Evolutionary conservation across 345 rosid species (phyloP).

Genomic region (Pistacia integerrima): DNA sequence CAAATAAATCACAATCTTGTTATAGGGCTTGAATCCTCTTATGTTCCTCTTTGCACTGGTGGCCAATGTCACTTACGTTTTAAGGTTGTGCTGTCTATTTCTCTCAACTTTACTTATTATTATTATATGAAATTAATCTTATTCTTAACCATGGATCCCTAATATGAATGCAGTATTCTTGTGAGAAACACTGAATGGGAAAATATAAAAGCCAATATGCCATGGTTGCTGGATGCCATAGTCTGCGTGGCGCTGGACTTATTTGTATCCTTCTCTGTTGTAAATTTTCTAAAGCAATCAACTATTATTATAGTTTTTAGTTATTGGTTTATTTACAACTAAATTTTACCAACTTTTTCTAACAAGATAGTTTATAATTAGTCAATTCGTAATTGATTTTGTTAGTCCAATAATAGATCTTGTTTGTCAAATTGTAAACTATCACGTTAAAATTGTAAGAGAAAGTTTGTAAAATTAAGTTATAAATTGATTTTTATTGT

Average conservation of each 20-base stretch:
- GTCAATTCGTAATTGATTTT: too few relatives aligned
- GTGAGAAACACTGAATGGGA: slow-evolving; percentile 87
- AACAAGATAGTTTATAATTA: too few relatives aligned
- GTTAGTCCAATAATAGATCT: too few relatives aligned
- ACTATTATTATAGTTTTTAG: neutral
- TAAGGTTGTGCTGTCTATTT: slow-evolving; percentile 40
- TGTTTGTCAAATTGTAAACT: too few relatives aligned
- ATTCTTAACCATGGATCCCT: neutral
- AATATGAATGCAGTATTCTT: slow-evolving; percentile 55
- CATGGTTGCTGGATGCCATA: slow-evolving; percentile 92
- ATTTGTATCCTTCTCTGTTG: slow-evolving; percentile 73
- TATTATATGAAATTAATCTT: neutral
- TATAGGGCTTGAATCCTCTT: slow-evolving; percentile 92
- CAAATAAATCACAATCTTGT: neutral
- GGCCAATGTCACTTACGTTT: slow-evolving; percentile 83
- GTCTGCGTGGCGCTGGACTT: slow-evolving; percentile 86
- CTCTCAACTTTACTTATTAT: neutral
- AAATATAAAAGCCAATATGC: slow-evolving; percentile 71
- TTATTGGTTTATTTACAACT: neutral
- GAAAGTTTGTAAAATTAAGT: too few relatives aligned
- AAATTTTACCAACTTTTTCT: too few relatives aligned
- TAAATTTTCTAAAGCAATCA: neutral
- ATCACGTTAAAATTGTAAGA: too few relatives aligned
- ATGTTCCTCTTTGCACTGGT: slow-evolving; percentile 86
- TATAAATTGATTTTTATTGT: too few relatives aligned